Conservation (phyloP, 2,329 filamentous ascomycete genomes). For the Ramularia endophylla region DNA sequence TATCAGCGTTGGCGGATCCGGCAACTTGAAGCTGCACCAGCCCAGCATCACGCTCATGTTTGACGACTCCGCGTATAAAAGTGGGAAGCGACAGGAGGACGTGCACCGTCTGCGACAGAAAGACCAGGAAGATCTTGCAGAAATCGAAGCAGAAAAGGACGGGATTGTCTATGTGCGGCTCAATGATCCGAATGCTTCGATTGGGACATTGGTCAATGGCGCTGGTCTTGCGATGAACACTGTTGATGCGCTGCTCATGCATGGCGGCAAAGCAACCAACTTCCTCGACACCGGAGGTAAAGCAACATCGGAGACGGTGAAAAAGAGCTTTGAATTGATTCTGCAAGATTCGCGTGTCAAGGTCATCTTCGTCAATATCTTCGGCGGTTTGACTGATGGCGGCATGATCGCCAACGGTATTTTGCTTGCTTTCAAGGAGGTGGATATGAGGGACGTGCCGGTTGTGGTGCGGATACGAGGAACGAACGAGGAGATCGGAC, state of each 20-base stretch:
- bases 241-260: constrained; percentile 66
- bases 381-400: constrained; percentile 63
- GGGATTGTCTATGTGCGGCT: constrained; percentile 76
- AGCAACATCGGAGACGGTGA: constrained; percentile 75
- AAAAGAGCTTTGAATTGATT: constrained; percentile 68
- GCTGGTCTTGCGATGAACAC: constrained; percentile 91
- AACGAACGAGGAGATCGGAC: constrained; percentile 66
- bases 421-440: constrained; percentile 64
- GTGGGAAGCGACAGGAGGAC: constrained; percentile 54
- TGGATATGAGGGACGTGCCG: constrained; percentile 52
- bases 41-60: constrained; percentile 56
- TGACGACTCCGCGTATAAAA: constrained; percentile 64
- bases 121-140: constrained; percentile 47
- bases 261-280: constrained; percentile 67
- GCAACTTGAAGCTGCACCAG: constrained; percentile 41
- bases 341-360: constrained; percentile 65
- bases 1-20: constrained; percentile 38
- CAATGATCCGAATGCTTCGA: constrained; percentile 49
- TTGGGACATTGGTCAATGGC: constrained; percentile 83
- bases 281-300: constrained; percentile 89
- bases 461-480: constrained; percentile 73
- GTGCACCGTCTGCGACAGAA: constrained; percentile 54
- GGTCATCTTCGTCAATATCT: constrained; percentile 67
- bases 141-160: constrained; percentile 58
- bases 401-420: constrained; percentile 78